Base-by-base conservation (phyloP, 257 asterid species). In the Plantago major region DNA sequence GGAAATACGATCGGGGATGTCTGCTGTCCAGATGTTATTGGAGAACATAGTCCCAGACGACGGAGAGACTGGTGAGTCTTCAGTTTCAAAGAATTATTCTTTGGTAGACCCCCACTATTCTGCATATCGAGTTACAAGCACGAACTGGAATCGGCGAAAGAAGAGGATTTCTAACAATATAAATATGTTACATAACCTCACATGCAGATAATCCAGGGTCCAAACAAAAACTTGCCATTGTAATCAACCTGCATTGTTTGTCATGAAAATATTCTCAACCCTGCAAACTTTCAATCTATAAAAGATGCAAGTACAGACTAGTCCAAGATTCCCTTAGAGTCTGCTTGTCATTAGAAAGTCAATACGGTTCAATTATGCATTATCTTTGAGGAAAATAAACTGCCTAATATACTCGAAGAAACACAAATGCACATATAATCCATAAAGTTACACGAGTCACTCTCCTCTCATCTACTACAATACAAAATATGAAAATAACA, bases 1-100 rank as follows among this genome's bases (percentile, higher is more conserved):
- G 97, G 96, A 70, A 83, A 84, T 50, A 89, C 99, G 71, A 83
- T 69, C 15, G 97, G 96, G 37, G 97, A 89, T 38, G 95, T 83
- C 69, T 89, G 96, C 63, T 87, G 98, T 50, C 89, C 89, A 8
- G 86, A 79, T 54, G 90, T 50, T 61, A 77, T 79, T 81, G 83
- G 97, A 70, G 97, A 81, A 76, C 97, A 87, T 46, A 93, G 78
- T 55, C 97, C 97, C 59, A 93, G 74, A 62, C 89, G 89, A 57
- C 90, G 96, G 73, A 89, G 96, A 70, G 99, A 85, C 72, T 83
- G 91, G 78, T 84, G 95, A 55, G 96, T 75, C 49, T 81, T 64
- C 68, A 83, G 63, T 75, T 82, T 85, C 82, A 84, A 73, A 65
- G 99, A 89, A 76, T 70, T 84, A 67, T 75, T 82, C 84, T 74